Conservation (phyloP, 2,329 filamentous ascomycete genomes). For the Epichloe glyceriae region DNA sequence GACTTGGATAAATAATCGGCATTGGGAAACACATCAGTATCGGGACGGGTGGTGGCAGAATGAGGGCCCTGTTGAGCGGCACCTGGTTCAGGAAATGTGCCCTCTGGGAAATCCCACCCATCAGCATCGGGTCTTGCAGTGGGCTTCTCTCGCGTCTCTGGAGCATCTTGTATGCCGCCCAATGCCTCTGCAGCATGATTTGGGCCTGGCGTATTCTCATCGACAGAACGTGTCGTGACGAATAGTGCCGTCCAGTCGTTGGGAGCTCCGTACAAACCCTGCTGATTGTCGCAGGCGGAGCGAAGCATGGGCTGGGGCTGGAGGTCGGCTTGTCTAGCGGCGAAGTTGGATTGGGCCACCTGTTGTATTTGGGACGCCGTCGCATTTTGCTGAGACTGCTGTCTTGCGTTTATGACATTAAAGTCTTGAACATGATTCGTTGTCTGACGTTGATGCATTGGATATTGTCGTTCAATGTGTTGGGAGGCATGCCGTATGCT, state of each 20-base stretch:
- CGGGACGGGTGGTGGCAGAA: slow-evolving; percentile 50
- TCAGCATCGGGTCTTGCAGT: slow-evolving; percentile 44
- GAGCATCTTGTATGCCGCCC: slow-evolving; percentile 25
- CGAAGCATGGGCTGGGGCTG: slow-evolving; percentile 40
- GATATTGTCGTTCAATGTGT: slow-evolving; percentile 26
- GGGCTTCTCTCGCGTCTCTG: slow-evolving; percentile 34
- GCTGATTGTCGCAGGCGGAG: slow-evolving; percentile 35
- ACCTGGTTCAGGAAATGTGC: slow-evolving; percentile 45
- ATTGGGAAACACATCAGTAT: slow-evolving; percentile 77
- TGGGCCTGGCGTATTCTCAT: slow-evolving; percentile 19
- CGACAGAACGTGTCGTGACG: slow-evolving; percentile 21
- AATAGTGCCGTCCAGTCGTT: slow-evolving; percentile 23
- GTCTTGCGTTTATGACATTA: slow-evolving; percentile 36
- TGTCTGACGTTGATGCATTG: slow-evolving; percentile 24
- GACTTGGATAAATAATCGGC: slow-evolving; percentile 74
- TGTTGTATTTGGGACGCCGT: slow-evolving; percentile 45
- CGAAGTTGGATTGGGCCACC: slow-evolving; percentile 19
- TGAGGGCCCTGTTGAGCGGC: slow-evolving; percentile 31
- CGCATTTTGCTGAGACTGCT: slow-evolving; percentile 43
- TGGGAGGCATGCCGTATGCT: slow-evolving; percentile 35
- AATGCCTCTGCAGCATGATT: slow-evolving; percentile 28
- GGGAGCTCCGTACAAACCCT: slow-evolving; percentile 25
- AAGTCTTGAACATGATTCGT: slow-evolving; percentile 47
- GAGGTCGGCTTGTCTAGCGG: slow-evolving; percentile 23
- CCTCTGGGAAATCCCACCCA: slow-evolving; percentile 88